Percentiles rank a stretch among this genome's conserved stretches.
phyloP scores from a whole-genome alignment of 805 yeast species.

The Hanseniaspora pseudoguilliermondii region DNA sequence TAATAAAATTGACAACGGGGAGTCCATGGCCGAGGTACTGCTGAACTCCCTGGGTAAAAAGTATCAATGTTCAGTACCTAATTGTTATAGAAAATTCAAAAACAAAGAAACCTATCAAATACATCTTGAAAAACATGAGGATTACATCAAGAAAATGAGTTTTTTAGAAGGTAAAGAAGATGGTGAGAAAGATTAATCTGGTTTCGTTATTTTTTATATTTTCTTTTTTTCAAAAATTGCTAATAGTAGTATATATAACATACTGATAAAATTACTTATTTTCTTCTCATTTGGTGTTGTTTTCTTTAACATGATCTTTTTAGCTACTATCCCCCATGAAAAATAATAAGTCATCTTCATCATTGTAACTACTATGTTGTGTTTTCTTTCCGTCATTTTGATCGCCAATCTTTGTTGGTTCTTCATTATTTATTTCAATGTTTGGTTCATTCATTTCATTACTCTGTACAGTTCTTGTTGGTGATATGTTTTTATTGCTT shows the following conservation, averaged over 20 bases:
- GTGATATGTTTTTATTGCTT: neutral
- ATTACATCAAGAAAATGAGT: conserved; percentile 24
- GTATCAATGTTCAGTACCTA: conserved; percentile 37
- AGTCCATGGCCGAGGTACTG: conserved; percentile 23
- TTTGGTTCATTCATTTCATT: neutral
- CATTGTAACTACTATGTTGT: conserved; percentile 28
- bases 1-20: conserved; percentile 20
- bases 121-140: conserved; percentile 27
- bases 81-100: conserved; percentile 43
- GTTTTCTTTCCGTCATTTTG: neutral
- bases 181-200: neutral
- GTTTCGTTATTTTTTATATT: conserved; percentile 9
- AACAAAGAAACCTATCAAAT: conserved; percentile 26
- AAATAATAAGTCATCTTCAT: conserved; percentile 54
- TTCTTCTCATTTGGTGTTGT: no score
- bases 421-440: neutral
- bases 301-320: no score
- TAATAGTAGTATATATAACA: neutral
- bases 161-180: conserved; percentile 13
- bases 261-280: no score
- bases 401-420: neutral
- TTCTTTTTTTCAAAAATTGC: conserved; percentile 21
- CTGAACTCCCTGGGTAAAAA: conserved; percentile 27
- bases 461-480: neutral
- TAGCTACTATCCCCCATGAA: conserved; percentile 63